phyloP scores from a whole-genome alignment of 2,329 filamentous ascomycete genomes.

The Neopestalotiopsis rosae region DNA sequence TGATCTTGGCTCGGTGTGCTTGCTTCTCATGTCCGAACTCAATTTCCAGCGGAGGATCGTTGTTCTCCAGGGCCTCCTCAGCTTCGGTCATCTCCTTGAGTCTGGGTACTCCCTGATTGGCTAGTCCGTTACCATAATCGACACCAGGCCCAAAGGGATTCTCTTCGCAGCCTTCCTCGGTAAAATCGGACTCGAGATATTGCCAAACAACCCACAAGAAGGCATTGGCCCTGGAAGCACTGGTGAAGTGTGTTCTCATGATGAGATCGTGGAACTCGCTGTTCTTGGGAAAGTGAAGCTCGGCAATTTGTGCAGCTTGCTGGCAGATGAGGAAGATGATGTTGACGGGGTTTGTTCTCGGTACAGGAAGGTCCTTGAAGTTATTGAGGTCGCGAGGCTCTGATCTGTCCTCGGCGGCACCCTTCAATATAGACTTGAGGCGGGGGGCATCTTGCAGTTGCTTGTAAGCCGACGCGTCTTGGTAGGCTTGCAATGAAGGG shows the following conservation, averaged over 20 bases:
- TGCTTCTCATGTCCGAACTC: conserved; percentile 58
- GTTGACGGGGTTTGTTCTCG: conserved; percentile 94
- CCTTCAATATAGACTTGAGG: conserved; percentile 96
- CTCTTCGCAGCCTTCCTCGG: conserved; percentile 81
- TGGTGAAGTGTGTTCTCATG: conserved; percentile 86
- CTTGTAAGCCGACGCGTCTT: conserved; percentile 96
- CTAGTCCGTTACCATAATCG: conserved; percentile 67
- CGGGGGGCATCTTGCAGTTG: conserved; percentile 95
- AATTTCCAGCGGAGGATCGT: conserved; percentile 65
- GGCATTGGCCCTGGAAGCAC: conserved; percentile 80
- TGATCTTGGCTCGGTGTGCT: conserved; percentile 75
- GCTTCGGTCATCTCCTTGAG: conserved; percentile 70
- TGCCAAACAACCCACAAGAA: conserved; percentile 99
- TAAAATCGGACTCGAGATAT: conserved; percentile 96
- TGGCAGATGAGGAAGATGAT: conserved; percentile 94
- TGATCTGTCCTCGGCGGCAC: conserved; percentile 83
- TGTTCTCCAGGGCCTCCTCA: conserved; percentile 72
- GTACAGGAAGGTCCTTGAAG: conserved; percentile 69
- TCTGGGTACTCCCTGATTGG: conserved; percentile 72
- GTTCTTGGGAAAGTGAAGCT: conserved; percentile 84
- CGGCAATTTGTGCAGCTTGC: conserved; percentile 88
- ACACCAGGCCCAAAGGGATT: conserved; percentile 86
- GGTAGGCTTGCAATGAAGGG: conserved; percentile 90
- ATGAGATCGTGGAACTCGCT: conserved; percentile 96
- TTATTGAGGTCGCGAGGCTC: conserved; percentile 86